These are phyloP conservation scores for Colletotrichum navitas DNA, from an alignment of 2,329 filamentous ascomycete genomes.

Conservation along the genomic window DNA sequence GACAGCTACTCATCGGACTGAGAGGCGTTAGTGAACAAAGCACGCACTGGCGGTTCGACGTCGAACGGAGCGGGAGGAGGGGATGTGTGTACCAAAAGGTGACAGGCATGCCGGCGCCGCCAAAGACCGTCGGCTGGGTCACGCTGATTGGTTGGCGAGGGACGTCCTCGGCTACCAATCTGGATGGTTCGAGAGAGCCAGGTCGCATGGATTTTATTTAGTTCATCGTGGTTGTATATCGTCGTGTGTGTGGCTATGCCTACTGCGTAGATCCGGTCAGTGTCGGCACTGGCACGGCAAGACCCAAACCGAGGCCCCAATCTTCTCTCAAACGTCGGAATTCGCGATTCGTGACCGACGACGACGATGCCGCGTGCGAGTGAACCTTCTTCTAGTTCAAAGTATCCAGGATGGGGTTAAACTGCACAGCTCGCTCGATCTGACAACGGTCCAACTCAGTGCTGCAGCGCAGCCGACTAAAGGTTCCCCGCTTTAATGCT, in stretches of 20 bases:
- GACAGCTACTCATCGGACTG: conserved; percentile 76
- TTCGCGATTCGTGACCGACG: conserved; percentile 34
- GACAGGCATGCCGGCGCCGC: conserved; percentile 70
- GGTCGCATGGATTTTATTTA: conserved; percentile 34
- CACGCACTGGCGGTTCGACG: not conserved
- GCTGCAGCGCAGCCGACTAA: not conserved
- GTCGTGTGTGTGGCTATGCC: conserved; percentile 9
- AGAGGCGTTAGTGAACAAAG: not conserved
- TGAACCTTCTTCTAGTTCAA: conserved; percentile 16
- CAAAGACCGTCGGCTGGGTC: conserved; percentile 72
- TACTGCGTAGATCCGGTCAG: not conserved
- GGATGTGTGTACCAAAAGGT: conserved; percentile 71
- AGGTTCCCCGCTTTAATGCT: conserved; percentile 17
- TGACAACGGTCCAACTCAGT: conserved; percentile 22
- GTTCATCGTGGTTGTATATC: not conserved
- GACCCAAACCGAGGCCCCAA: conserved; percentile 1
- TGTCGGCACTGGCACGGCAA: not conserved
- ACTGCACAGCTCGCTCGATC: conserved; percentile 15
- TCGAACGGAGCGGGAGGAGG: not conserved
- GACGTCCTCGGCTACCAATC: not conserved
- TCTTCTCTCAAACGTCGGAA: not conserved
- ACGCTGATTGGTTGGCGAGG: conserved; percentile 51
- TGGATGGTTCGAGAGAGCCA: not conserved
- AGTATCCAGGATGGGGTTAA: conserved; percentile 34
- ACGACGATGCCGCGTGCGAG: conserved; percentile 10